These are phyloP conservation scores for Lentinus tigrinus DNA, from an alignment of 768 basidiomycete genomes.

Conservation along the genomic window DNA sequence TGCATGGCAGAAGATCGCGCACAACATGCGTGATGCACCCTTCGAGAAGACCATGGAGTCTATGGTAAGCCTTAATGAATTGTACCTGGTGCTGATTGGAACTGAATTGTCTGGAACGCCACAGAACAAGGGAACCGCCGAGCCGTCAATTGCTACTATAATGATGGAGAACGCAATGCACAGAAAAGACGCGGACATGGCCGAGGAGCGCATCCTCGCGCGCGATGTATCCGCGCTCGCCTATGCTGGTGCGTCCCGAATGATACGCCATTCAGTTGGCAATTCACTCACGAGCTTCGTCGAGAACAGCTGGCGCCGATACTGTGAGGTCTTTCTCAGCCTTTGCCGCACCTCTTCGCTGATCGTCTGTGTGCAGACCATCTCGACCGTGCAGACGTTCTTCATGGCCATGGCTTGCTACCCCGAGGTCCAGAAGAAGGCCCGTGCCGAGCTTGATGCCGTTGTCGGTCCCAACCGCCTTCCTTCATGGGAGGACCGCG, in stretches of 20 bases:
- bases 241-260: constrained; percentile 16
- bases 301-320: constrained; percentile 19
- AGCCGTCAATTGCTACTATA: constrained; percentile 1
- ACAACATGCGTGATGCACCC: constrained; percentile 13
- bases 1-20: constrained; percentile 6
- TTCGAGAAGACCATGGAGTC: constrained; percentile 9
- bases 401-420: constrained; percentile 17
- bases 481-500: constrained; percentile 22
- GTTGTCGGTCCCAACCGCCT: constrained; percentile 23
- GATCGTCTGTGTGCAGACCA: constrained; percentile 10
- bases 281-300: neutral
- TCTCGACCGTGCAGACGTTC: constrained; percentile 20
- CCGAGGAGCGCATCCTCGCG: constrained; percentile 8
- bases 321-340: constrained; percentile 6
- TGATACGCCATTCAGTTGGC: no score
- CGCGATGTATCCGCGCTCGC: constrained; percentile 11
- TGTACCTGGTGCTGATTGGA: neutral
- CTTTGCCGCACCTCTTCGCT: neutral
- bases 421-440: constrained; percentile 19
- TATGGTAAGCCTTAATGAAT: constrained; percentile 4
- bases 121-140: constrained; percentile 4
- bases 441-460: constrained; percentile 17
- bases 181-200: neutral
- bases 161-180: constrained; percentile 5
- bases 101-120: neutral